A percentile compares a stretch with the other conserved stretches of the same genome.
Evolutionary conservation across 1,284 basidiomycete genomes (phyloP).

Genomic region (Hemileia vastatrix): DNA sequence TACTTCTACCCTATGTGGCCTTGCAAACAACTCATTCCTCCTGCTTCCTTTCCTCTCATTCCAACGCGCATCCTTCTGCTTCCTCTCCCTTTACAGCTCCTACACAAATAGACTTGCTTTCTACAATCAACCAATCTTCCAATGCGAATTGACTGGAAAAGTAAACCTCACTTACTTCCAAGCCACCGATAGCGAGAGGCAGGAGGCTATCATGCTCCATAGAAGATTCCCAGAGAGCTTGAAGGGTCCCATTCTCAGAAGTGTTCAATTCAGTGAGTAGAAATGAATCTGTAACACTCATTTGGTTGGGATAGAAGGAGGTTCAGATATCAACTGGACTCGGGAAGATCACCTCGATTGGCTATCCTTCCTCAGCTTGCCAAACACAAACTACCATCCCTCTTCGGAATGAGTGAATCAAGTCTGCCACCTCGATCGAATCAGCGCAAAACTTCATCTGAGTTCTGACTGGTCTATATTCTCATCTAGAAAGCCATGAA

Average conservation of each 20-base stretch:
- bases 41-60: conserved; percentile 2
- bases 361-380: too few relatives aligned
- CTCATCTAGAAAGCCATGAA: too few relatives aligned
- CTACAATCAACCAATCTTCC: conserved; percentile 84
- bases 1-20: conserved; percentile 26
- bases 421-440: too few relatives aligned
- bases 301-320: too few relatives aligned
- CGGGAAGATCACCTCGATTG: too few relatives aligned
- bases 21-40: conserved; percentile 20
- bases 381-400: too few relatives aligned
- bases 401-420: too few relatives aligned
- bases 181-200: conserved; percentile 78
- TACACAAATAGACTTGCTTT: conserved; percentile 86
- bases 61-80: conserved; percentile 20
- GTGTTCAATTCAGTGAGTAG: conserved; percentile 88
- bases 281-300: too few relatives aligned
- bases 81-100: conserved; percentile 51
- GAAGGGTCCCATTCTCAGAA: conserved; percentile 77
- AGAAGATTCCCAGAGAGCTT: conserved; percentile 82
- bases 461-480: too few relatives aligned
- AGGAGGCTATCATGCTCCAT: conserved; percentile 77
- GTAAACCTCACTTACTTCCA: conserved; percentile 87
- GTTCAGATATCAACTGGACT: too few relatives aligned
- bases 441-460: too few relatives aligned
- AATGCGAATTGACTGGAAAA: conserved; percentile 89